These are phyloP conservation scores for Apodospora peruviana DNA, from an alignment of 495 filamentous ascomycete species.

Conservation along the genomic window DNA sequence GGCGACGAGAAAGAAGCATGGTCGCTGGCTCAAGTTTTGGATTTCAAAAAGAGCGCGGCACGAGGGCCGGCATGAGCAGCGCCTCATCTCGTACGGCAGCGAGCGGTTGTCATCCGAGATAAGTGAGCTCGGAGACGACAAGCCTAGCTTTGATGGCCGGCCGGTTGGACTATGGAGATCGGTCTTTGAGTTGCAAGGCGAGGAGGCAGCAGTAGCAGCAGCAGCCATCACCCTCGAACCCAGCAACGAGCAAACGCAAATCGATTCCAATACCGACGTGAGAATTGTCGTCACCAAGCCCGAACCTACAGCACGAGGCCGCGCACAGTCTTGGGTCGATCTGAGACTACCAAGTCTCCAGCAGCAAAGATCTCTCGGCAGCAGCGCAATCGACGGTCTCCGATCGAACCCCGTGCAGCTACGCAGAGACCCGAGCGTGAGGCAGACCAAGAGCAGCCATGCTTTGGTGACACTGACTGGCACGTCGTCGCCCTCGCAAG, in stretches of 20 bases:
- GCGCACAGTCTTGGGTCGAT: not conserved
- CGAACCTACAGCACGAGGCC: not conserved
- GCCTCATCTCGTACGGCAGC: not conserved
- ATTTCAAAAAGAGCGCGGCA: not conserved
- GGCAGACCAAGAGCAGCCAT: conserved; percentile 7
- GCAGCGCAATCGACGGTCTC: not conserved
- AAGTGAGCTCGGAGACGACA: not conserved
- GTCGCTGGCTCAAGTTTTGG: not conserved
- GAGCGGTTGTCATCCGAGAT: not conserved
- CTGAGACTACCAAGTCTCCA: too few relatives aligned
- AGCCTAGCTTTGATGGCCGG: not conserved
- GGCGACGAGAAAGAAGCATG: not conserved
- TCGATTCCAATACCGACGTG: not conserved
- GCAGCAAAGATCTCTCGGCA: not conserved
- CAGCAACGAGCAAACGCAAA: not conserved
- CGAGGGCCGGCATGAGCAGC: not conserved
- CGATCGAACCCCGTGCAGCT: conserved; percentile 8
- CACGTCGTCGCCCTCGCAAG: not conserved
- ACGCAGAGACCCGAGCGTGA: conserved; percentile 6
- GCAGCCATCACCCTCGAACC: not conserved
- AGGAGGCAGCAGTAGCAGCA: too few relatives aligned
- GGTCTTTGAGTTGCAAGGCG: conserved; percentile 11
- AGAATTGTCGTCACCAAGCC: conserved; percentile 11
- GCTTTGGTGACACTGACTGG: not conserved
- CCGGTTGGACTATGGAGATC: conserved; percentile 7